Conservation (phyloP, 495 filamentous ascomycete genomes). For the Astrocystis sublimbata region DNA sequence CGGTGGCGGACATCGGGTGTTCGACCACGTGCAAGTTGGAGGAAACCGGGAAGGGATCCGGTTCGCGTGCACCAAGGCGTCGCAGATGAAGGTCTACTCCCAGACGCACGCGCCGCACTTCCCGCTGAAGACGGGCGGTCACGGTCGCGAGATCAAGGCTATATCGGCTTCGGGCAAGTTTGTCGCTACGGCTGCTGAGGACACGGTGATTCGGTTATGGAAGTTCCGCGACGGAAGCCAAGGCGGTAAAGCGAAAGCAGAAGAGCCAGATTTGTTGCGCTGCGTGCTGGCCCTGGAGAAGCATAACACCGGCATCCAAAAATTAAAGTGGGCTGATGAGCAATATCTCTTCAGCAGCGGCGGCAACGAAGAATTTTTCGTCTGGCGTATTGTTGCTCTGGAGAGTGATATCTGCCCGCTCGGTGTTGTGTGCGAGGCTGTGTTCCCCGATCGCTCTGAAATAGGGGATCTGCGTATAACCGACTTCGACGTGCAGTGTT, state of each 20-base stretch:
- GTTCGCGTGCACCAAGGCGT: constrained; percentile 59
- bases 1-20: constrained; percentile 78
- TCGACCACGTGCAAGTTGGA: constrained; percentile 55
- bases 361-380: constrained; percentile 83
- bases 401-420: constrained; percentile 50
- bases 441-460: constrained; percentile 57
- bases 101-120: constrained; percentile 51
- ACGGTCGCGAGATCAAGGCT: constrained; percentile 87
- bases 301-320: constrained; percentile 82
- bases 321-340: constrained; percentile 71
- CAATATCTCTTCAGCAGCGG: constrained; percentile 78
- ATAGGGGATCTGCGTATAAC: constrained; percentile 76
- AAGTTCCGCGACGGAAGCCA: constrained; percentile 20
- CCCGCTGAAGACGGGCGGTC: constrained; percentile 65
- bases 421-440: constrained; percentile 61
- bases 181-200: constrained; percentile 85
- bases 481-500: constrained; percentile 58
- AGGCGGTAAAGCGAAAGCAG: too few relatives aligned
- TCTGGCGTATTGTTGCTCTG: constrained; percentile 68
- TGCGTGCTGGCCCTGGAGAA: constrained; percentile 66
- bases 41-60: constrained; percentile 35
- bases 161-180: constrained; percentile 45
- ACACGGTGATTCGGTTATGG: constrained; percentile 79
- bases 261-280: constrained; percentile 33
- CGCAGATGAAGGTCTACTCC: constrained; percentile 51